Evolutionary conservation across 306 rosid genomes (phyloP), one percentile per base, ranked within the genome.

Genomic region (cucumber (Cucumis sativus)): DNA sequence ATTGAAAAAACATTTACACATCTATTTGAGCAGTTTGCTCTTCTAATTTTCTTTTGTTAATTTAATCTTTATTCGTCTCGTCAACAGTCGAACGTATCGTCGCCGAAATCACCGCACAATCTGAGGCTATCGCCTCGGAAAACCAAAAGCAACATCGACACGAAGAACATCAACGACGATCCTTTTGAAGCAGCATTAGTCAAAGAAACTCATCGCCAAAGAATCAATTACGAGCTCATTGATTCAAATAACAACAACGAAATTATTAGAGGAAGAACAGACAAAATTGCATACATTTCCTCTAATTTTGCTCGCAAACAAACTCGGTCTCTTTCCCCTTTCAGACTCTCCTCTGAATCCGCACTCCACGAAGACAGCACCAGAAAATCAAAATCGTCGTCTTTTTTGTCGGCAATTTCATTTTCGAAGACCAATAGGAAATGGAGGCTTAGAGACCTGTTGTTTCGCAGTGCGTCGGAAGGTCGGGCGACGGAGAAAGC

Each of bases 391-490:
- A 77, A 79, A 74, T 57, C 69, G 11, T 64, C 87, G 16, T 87
- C 89, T 0, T 75, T 85, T 10, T 43, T 87, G 49, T 87, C 89
- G 18, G 78, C 89, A 5, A 70, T 89, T 57, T 84, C 91, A 6
- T 81, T 89, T 43, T 21, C 88, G 0, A 87, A 79, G 80, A 84
- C 90, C 23, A 83, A 74, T 58, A 43, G 88, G 54, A 89, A 87
- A 79, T 89, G 91, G 94, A 86, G 85, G 79, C 40, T 89, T 1
- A 89, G 81, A 45, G 90, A 89, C 67, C 80, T 89, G 6, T 35
- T 89, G 54, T 89, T 89, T 25, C 87, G 94, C 13, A 89, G 94
- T 43, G 88, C 87, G 0, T 89, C 93, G 0, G 93, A 89, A 75
- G 93, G 93, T 41, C 66, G 91, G 9, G 86, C 76, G 3, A 61